Percentiles rank a stretch among this genome's conserved stretches.
Conservation (phyloP, 2,329 filamentous ascomycete genomes). For the Trichoderma citrinoviride region DNA sequence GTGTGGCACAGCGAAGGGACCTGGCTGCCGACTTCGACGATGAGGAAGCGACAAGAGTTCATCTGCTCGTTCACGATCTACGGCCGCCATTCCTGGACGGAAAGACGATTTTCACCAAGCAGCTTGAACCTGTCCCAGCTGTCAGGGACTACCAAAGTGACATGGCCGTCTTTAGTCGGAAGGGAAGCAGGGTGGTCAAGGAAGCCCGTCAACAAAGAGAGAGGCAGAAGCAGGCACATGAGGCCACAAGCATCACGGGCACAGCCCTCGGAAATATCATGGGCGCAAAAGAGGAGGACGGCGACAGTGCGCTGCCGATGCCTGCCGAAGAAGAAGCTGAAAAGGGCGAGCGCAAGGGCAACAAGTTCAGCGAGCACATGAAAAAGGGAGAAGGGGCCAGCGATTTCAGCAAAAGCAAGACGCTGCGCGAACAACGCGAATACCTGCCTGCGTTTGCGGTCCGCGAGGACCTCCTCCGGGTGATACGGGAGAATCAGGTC, state of each 20-base stretch:
- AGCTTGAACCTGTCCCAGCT: conserved; percentile 89
- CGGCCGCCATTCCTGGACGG: conserved; percentile 94
- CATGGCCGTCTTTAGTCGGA: conserved; percentile 96
- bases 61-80: conserved; percentile 89
- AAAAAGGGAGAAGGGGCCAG: conserved; percentile 84
- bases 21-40: conserved; percentile 84
- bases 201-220: conserved; percentile 91
- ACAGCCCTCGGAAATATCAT: conserved; percentile 92
- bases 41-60: conserved; percentile 82
- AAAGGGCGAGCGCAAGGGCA: conserved; percentile 48
- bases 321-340: conserved; percentile 67
- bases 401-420: conserved; percentile 90
- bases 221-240: conserved; percentile 87
- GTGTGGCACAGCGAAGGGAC: conserved; percentile 86
- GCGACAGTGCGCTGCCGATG: conserved; percentile 81
- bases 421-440: conserved; percentile 84
- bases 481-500: conserved; percentile 96
- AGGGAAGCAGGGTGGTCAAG: conserved; percentile 89
- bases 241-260: conserved; percentile 88
- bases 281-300: conserved; percentile 89
- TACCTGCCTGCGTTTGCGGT: conserved; percentile 95
- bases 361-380: conserved; percentile 87
- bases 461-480: conserved; percentile 83
- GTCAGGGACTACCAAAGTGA: conserved; percentile 93
- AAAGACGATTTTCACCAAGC: conserved; percentile 93